phyloP scores from a whole-genome alignment of 2,329 filamentous ascomycete species.

The Exophiala sp. region DNA sequence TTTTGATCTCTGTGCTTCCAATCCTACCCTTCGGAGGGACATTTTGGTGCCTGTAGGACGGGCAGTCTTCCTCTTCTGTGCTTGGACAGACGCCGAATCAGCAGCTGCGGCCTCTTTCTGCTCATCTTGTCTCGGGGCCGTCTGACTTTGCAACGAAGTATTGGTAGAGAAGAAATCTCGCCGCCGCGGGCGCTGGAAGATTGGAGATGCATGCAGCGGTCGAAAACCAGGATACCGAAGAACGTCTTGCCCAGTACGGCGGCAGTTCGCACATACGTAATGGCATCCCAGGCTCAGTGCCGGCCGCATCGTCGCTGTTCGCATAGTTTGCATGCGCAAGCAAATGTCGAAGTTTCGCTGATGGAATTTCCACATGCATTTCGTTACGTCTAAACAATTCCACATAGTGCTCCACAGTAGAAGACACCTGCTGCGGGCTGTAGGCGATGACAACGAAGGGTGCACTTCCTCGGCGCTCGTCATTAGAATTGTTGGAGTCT shows the following conservation, averaged over 20 bases:
- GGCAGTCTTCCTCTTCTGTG: slow-evolving; percentile 48
- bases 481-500: slow-evolving; percentile 9
- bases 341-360: not conserved
- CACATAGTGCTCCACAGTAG: not conserved
- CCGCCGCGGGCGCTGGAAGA: slow-evolving; percentile 45
- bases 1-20: slow-evolving; percentile 69
- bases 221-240: slow-evolving; percentile 34
- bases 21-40: slow-evolving; percentile 78
- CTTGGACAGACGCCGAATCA: slow-evolving; percentile 18
- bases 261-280: slow-evolving; percentile 33
- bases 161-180: slow-evolving; percentile 67
- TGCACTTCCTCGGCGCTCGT: slow-evolving; percentile 18
- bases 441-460: not conserved
- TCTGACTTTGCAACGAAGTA: slow-evolving; percentile 37
- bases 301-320: slow-evolving; percentile 9
- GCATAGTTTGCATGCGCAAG: slow-evolving; percentile 8
- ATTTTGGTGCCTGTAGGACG: slow-evolving; percentile 60
- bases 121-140: slow-evolving; percentile 4
- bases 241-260: slow-evolving; percentile 29
- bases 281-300: slow-evolving; percentile 8
- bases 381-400: not conserved
- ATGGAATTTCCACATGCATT: not conserved
- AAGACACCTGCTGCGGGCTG: not conserved
- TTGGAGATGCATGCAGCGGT: slow-evolving; percentile 34
- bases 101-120: slow-evolving; percentile 7